phyloP scores from a whole-genome alignment of 1,139 yeast species.

The Geotrichum armillariae region DNA sequence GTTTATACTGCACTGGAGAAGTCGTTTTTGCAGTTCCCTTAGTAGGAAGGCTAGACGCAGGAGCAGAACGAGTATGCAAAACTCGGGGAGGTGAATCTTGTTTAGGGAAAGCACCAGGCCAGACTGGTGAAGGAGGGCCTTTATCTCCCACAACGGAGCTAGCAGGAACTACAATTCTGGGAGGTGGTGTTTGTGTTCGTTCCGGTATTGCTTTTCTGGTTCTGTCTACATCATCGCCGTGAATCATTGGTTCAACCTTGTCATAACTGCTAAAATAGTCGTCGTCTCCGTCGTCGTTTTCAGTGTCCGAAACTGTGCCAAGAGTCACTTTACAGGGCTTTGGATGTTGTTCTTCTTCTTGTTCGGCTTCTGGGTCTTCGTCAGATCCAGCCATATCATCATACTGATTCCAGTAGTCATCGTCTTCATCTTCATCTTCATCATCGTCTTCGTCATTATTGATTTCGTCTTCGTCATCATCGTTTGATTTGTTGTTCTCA shows the following conservation, averaged over 20 bases:
- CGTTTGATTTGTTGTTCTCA: no score
- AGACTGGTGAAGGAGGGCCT: neutral
- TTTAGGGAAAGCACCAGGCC: slow-evolving; percentile 5
- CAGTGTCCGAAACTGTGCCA: neutral
- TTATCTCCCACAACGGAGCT: neutral
- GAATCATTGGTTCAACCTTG: slow-evolving; percentile 23
- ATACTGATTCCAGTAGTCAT: slow-evolving; percentile 17
- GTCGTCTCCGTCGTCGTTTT: slow-evolving; percentile 22
- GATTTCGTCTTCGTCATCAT: no score
- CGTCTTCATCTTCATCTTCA: slow-evolving; percentile 9
- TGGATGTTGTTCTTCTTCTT: neutral
- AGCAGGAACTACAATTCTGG: neutral
- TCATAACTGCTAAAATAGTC: slow-evolving; percentile 20
- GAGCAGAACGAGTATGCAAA: no score
- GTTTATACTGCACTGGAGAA: neutral
- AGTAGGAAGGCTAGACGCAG: neutral
- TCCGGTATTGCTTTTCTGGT: neutral
- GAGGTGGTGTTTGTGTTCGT: neutral
- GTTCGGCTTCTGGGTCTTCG: slow-evolving; percentile 7
- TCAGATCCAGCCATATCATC: slow-evolving; percentile 19
- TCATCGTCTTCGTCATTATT: slow-evolving; percentile 1
- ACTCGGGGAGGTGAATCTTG: neutral
- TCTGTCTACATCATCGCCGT: slow-evolving; percentile 22
- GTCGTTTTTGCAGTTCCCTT: neutral
- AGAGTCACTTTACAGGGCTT: neutral